These are phyloP conservation scores for Castanospermum australe DNA, from an alignment of 306 rosid genomes.

Conservation along the genomic window DNA sequence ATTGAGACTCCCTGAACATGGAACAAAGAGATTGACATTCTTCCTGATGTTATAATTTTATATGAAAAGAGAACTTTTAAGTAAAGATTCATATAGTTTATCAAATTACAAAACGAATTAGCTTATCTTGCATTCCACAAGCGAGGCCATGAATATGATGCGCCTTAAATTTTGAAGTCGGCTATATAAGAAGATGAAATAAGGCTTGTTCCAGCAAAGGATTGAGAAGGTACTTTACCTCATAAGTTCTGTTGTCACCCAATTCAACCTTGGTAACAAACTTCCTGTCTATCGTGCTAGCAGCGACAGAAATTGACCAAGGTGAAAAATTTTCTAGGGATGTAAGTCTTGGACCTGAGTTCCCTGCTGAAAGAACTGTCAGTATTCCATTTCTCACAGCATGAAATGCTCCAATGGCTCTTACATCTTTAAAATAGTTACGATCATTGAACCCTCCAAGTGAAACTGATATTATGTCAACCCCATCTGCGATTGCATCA, in stretches of 20 bases:
- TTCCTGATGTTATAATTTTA: no score
- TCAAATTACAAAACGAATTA: no score
- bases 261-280: conserved; percentile 34
- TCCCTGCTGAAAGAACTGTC: conserved; percentile 41
- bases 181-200: no score
- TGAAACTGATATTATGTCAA: conserved; percentile 46
- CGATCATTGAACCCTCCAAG: not conserved
- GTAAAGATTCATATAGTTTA: no score
- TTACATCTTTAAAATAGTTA: conserved; percentile 18
- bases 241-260: conserved; percentile 31
- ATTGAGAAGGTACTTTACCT: conserved; percentile 17
- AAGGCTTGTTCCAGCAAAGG: not conserved
- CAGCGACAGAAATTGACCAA: conserved; percentile 57
- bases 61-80: no score
- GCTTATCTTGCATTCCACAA: no score
- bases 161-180: no score
- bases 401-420: conserved; percentile 50
- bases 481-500: conserved; percentile 58
- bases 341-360: conserved; percentile 18
- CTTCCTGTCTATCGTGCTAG: conserved; percentile 49
- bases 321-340: conserved; percentile 33
- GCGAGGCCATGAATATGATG: no score
- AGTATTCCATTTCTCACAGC: conserved; percentile 47
- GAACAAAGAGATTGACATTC: not conserved
- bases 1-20: conserved; percentile 19